Conservation (phyloP, 2,329 filamentous ascomycete species). For the Fusarium xylarioides region DNA sequence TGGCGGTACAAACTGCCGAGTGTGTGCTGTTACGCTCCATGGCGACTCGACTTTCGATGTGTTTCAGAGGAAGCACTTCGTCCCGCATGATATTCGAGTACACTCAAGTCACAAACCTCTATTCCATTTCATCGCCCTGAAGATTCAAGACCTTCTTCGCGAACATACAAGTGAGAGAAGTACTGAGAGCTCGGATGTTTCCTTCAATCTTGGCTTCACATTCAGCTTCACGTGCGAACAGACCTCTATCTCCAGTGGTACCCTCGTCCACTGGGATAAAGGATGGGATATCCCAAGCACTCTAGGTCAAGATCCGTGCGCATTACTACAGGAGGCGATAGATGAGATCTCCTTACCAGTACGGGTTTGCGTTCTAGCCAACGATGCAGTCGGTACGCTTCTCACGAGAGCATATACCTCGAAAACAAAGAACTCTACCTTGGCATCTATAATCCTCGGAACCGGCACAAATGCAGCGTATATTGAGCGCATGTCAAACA, state of each 20-base stretch:
- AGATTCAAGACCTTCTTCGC: background rate
- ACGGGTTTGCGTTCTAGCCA: background rate
- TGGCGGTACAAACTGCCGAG: slow-evolving; percentile 1
- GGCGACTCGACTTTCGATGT: slow-evolving; percentile 9
- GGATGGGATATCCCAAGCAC: slow-evolving; percentile 14
- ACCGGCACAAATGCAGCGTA: slow-evolving; percentile 10
- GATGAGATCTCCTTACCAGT: background rate
- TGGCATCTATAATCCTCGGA: background rate
- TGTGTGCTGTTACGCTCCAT: background rate
- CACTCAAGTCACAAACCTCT: background rate
- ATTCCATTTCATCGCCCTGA: background rate
- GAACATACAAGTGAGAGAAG: background rate
- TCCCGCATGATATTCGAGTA: background rate
- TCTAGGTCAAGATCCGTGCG: background rate
- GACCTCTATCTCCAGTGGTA: background rate
- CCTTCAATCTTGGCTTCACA: background rate
- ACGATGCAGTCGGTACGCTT: slow-evolving; percentile 1
- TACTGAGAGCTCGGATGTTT: rapidly evolving
- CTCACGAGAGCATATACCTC: background rate
- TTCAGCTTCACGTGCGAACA: slow-evolving; percentile 13
- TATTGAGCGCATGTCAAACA: background rate
- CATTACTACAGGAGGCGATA: background rate
- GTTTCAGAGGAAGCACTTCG: background rate
- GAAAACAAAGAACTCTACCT: background rate
- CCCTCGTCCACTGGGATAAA: slow-evolving; percentile 10